A percentile compares a stretch with the other conserved stretches of the same genome.
Evolutionary conservation across 176 grass and related monocot genomes (phyloP).

Genomic region (Avena sativa): DNA sequence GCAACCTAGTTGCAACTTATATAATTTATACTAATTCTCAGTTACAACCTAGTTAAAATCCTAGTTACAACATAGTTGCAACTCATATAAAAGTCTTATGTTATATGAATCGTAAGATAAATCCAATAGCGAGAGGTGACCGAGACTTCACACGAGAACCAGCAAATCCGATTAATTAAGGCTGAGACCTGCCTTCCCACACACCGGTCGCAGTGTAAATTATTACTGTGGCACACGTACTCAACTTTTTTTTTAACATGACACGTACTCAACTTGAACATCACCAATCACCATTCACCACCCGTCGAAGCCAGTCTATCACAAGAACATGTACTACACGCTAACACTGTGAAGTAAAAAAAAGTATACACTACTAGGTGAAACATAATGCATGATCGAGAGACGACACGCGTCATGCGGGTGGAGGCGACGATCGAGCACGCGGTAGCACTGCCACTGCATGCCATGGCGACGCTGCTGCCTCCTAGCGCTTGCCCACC

Average conservation of each 20-base stretch:
- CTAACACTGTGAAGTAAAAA: neutral
- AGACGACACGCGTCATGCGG: neutral
- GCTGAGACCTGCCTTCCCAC: neutral
- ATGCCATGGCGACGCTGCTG: neutral
- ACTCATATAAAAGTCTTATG: too few relatives aligned
- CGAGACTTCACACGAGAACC: too few relatives aligned
- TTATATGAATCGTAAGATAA: too few relatives aligned
- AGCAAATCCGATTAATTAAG: too few relatives aligned
- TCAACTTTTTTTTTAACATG: too few relatives aligned
- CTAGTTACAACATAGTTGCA: too few relatives aligned
- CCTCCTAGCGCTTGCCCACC: neutral
- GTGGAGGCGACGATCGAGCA: neutral
- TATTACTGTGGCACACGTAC: neutral
- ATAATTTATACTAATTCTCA: too few relatives aligned
- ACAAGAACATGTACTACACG: neutral
- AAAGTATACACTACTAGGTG: neutral
- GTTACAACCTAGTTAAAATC: too few relatives aligned
- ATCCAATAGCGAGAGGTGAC: too few relatives aligned
- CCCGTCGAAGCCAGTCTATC: neutral
- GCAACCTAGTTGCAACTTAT: too few relatives aligned
- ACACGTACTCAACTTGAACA: neutral
- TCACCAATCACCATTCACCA: too few relatives aligned
- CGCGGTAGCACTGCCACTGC: neutral
- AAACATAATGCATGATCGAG: neutral
- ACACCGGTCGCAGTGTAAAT: neutral